Evolutionary conservation across 495 filamentous ascomycete genomes (phyloP).

Genomic region (Aspergillus saccharolyticus): DNA sequence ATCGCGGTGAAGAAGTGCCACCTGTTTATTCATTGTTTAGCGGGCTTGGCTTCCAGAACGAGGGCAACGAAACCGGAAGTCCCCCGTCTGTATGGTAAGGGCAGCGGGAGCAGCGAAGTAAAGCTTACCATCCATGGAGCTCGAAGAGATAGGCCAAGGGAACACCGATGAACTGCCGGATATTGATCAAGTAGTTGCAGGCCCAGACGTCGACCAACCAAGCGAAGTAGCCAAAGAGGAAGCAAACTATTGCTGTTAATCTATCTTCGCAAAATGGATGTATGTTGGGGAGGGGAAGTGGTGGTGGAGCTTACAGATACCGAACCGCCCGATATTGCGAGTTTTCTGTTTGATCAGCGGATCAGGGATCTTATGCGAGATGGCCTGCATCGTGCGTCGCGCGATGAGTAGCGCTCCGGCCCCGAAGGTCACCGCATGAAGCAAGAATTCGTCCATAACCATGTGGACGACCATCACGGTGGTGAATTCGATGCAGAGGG

Average conservation of each 20-base stretch:
- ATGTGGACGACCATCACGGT: conserved; percentile 31
- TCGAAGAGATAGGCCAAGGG: conserved; percentile 28
- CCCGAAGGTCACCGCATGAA: conserved; percentile 25
- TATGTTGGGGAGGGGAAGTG: not conserved
- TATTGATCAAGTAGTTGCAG: conserved; percentile 15
- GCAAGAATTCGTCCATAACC: conserved; percentile 29
- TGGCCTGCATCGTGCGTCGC: conserved; percentile 19
- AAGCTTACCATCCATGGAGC: conserved; percentile 30
- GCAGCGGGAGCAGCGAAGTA: not conserved
- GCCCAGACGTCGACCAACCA: conserved; percentile 29
- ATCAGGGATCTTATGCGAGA: conserved; percentile 17
- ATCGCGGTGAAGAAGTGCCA: conserved; percentile 34
- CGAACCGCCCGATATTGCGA: conserved; percentile 17
- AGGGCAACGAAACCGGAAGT: not conserved
- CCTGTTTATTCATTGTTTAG: no score
- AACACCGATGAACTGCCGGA: conserved; percentile 19
- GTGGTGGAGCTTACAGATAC: conserved; percentile 16
- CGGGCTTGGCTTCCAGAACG: no score
- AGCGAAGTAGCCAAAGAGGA: conserved; percentile 25
- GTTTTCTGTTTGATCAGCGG: conserved; percentile 13
- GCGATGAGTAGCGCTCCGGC: conserved; percentile 23
- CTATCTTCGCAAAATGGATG: no score
- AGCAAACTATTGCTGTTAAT: conserved; percentile 19
- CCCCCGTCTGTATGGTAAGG: not conserved
- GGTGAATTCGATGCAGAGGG: conserved; percentile 19